phyloP scores from a whole-genome alignment of 495 filamentous ascomycete genomes.

The Rostrohypoxylon terebratum region DNA sequence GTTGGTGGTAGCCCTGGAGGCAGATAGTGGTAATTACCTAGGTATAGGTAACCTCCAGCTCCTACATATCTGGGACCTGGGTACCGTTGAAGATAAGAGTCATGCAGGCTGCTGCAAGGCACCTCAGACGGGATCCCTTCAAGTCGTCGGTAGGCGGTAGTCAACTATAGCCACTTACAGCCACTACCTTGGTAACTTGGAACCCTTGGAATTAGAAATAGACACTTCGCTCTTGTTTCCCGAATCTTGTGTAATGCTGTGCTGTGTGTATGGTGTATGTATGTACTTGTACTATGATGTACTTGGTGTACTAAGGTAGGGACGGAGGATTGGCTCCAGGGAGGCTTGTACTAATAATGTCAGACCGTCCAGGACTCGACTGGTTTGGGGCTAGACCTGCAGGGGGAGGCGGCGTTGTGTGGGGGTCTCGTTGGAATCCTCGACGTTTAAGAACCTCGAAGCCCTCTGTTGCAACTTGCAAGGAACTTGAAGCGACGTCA shows the following conservation, averaged over 20 bases:
- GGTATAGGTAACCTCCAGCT: too few species aligned
- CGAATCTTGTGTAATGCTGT: constrained; percentile 22
- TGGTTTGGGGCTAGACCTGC: constrained; percentile 34
- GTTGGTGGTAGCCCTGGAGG: too few species aligned
- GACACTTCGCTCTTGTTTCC: constrained; percentile 21
- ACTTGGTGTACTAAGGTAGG: constrained; percentile 8
- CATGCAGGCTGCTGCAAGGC: constrained; percentile 42
- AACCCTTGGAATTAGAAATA: constrained; percentile 24
- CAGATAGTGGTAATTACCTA: too few species aligned
- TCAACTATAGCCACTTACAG: neutral
- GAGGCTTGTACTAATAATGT: constrained; percentile 23
- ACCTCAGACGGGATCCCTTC: constrained; percentile 27
- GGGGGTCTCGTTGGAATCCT: constrained; percentile 40
- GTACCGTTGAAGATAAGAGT: constrained; percentile 36
- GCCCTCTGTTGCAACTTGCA: constrained; percentile 21
- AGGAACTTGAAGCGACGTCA: constrained; percentile 31
- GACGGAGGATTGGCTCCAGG: constrained; percentile 42
- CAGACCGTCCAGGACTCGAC: constrained; percentile 36
- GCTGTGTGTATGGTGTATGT: neutral
- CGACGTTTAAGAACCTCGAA: constrained; percentile 16
- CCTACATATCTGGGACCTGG: neutral
- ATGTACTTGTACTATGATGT: neutral
- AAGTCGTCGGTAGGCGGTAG: constrained; percentile 3
- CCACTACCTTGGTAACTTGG: constrained; percentile 14
- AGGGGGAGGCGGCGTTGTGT: constrained; percentile 36